Percentiles rank a stretch among this genome's conserved stretches.
Evolutionary conservation across 805 yeast genomes (phyloP).

Genomic region (Cyberlindnera galapagoensis): DNA sequence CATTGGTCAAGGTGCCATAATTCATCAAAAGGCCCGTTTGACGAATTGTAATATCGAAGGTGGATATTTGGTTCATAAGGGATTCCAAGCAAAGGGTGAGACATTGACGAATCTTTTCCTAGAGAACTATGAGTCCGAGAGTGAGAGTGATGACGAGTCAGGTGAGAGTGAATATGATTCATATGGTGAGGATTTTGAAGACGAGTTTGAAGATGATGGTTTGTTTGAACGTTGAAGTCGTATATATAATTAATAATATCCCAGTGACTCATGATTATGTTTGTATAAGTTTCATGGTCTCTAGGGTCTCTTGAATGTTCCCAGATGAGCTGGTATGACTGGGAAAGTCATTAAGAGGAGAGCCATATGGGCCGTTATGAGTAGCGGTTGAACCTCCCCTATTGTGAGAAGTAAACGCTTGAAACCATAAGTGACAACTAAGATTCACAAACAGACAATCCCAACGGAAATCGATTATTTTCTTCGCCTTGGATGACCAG

Average conservation of each 20-base stretch:
- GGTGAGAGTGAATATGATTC: slow-evolving; percentile 31
- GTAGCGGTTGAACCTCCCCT: no score
- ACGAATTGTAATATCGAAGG: slow-evolving; percentile 86
- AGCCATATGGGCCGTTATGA: no score
- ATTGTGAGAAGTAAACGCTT: no score
- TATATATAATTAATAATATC: no score
- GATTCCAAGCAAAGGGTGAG: slow-evolving; percentile 49
- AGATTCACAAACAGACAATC: no score
- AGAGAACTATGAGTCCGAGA: slow-evolving; percentile 19
- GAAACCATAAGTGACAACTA: no score
- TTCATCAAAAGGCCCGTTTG: slow-evolving; percentile 59
- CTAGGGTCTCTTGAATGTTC: background rate
- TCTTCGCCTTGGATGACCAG: no score
- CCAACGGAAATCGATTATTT: no score
- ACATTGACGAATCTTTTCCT: slow-evolving; percentile 36
- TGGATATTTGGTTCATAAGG: slow-evolving; percentile 56
- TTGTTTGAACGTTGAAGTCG: slow-evolving; percentile 44
- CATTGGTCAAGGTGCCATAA: slow-evolving; percentile 61
- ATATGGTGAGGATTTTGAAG: slow-evolving; percentile 23
- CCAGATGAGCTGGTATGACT: no score
- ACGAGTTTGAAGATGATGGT: slow-evolving; percentile 46
- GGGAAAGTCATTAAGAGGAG: no score
- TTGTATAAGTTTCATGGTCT: no score
- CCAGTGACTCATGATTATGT: no score
- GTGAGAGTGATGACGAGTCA: slow-evolving; percentile 24